Evolutionary conservation across 2,329 filamentous ascomycete species (phyloP).

Genomic region (Leptographium procerum): DNA sequence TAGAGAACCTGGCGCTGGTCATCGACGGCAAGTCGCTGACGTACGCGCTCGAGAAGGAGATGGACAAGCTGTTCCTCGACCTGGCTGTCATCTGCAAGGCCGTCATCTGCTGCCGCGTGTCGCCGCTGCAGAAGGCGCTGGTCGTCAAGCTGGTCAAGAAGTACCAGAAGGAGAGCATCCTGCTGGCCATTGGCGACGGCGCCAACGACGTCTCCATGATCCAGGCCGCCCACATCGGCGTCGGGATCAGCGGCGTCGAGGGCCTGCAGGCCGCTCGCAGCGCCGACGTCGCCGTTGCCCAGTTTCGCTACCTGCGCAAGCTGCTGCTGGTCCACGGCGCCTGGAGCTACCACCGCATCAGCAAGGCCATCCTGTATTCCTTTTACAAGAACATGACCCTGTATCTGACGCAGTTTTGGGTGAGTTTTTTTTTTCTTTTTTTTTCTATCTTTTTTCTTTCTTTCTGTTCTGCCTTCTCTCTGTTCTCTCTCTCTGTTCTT

Average conservation of each 20-base stretch:
- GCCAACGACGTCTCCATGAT: constrained; percentile 99
- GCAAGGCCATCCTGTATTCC: constrained; percentile 94
- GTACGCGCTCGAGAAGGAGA: constrained; percentile 80
- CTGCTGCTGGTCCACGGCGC: constrained; percentile 87
- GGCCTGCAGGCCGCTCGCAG: constrained; percentile 92
- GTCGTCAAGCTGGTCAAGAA: constrained; percentile 98
- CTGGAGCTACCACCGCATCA: constrained; percentile 96
- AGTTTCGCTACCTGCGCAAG: constrained; percentile 92
- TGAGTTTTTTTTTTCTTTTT: constrained; percentile 31
- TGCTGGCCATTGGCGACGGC: constrained; percentile 92
- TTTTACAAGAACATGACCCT: constrained; percentile 99
- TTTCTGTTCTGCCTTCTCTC: neutral
- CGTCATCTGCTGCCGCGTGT: constrained; percentile 97
- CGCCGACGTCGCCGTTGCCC: constrained; percentile 88
- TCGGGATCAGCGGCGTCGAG: constrained; percentile 94
- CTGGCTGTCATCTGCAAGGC: constrained; percentile 94
- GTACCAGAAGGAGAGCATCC: constrained; percentile 74
- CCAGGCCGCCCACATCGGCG: constrained; percentile 92
- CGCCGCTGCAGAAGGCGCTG: constrained; percentile 89
- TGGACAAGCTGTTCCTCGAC: constrained; percentile 89
- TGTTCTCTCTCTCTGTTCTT: neutral
- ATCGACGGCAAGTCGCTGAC: constrained; percentile 96
- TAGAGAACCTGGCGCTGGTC: constrained; percentile 78
- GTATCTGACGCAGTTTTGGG: constrained; percentile 99
- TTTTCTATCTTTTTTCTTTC: neutral